Base-by-base conservation (phyloP, 306 rosid genomes). In the Sophora flavescens region DNA sequence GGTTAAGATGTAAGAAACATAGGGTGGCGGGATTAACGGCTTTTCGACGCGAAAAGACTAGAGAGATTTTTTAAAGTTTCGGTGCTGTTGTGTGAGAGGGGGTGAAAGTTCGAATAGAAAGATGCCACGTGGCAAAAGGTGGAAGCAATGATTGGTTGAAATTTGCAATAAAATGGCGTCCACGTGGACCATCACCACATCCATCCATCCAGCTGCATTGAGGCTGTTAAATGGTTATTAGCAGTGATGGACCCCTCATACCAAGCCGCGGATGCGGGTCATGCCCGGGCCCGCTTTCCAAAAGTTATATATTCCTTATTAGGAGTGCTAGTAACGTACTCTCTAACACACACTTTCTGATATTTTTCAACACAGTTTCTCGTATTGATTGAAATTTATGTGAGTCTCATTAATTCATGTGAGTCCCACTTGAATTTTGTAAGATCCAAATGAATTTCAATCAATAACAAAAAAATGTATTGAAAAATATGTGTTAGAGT, bases 1-100 rank as follows among this genome's bases (percentile, higher is more conserved):
- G 9, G 87, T 83, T 86, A 77, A 65, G 62, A 64, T 74, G 87
- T 84, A 72, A 76, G 85, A 84, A 59, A 52, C 53, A 39, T 58
- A 28, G 77, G 82, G 84, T 81, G 92, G 91, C 94, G 91, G 89
- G 83, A 77, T 85, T 86, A 84, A 86, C 93, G 96, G 94, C 95
- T 82, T 93, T 90, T 83, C 48, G 86, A 87, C 84, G 94, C 85
- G 78, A 80, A 63, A 86, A 74, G 72, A 67, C 35, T 39, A 35
- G 18, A 41, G 50, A 74, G 3, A 10, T 67, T 76, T 67, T 76
- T 6, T 79, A 74, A 32, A 35, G 5, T 86, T 17, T 65, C 87
- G 58, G 47, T 0, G 30, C 53, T 26, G 59, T 65, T 10, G 5
- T 2, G 2, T 41, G 13, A 4, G 22, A 54, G 68, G 16, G 6